Percentiles rank a stretch among this genome's conserved stretches.
Evolutionary conservation across 208 protist genomes (phyloP).

Genomic region (Trypanosomatidae sp.): DNA sequence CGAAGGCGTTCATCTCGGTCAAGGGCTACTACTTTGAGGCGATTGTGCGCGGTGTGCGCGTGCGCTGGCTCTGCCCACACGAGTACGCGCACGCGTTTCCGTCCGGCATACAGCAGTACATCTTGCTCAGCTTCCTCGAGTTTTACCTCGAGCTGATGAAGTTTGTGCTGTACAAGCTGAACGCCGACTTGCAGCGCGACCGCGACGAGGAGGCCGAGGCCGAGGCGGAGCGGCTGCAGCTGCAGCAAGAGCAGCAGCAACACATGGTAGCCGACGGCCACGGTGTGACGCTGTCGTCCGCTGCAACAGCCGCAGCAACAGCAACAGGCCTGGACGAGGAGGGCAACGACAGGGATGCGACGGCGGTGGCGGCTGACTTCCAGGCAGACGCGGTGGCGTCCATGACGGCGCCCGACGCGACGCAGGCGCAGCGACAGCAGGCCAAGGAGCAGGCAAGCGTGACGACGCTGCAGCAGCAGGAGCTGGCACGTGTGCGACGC

Average conservation of each 20-base stretch:
- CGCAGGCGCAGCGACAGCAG: conserved; percentile 13
- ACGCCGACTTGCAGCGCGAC: conserved; percentile 48
- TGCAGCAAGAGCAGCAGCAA: conserved; percentile 6
- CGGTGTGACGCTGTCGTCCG: not conserved
- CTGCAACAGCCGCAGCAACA: not conserved
- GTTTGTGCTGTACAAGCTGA: conserved; percentile 97
- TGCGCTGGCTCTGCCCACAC: conserved; percentile 98
- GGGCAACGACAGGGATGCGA: conserved; percentile 1
- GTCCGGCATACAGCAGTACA: conserved; percentile 90
- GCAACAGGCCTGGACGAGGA: not conserved
- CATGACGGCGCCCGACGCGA: conserved; percentile 7
- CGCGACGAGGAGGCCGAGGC: conserved; percentile 33
- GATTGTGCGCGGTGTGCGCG: conserved; percentile 82
- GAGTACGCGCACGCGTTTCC: conserved; percentile 93
- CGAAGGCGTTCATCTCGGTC: conserved; percentile 96
- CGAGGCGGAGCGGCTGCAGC: conserved; percentile 7
- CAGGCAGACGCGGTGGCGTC: conserved; percentile 8
- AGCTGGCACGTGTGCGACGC: conserved; percentile 37
- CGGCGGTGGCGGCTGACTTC: conserved; percentile 7
- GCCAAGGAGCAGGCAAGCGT: conserved; percentile 18
- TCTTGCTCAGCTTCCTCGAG: conserved; percentile 95
- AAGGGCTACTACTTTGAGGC: conserved; percentile 99
- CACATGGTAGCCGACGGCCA: conserved; percentile 1
- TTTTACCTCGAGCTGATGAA: conserved; percentile 95
- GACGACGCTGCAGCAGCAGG: conserved; percentile 26